These are phyloP conservation scores for Paratinospora sagittata DNA, from an alignment of 164 flowering plant genomes.

Conservation along the genomic window DNA sequence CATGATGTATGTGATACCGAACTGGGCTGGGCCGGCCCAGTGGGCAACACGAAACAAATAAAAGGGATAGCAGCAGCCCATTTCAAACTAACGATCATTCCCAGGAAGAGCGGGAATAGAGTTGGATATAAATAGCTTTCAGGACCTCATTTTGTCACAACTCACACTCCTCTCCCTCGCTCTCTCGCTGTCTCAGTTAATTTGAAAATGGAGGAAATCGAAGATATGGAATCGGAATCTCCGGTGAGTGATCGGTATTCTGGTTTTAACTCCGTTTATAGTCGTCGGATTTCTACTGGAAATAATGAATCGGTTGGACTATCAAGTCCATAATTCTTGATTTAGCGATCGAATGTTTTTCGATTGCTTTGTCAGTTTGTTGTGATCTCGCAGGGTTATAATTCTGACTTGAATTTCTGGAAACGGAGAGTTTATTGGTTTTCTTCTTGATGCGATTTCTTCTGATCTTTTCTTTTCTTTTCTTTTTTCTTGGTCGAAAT, in stretches of 20 bases:
- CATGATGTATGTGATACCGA: no score
- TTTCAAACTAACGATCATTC: background rate
- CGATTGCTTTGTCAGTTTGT: background rate
- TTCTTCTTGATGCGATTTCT: background rate
- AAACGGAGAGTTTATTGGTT: background rate
- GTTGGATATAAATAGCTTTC: background rate
- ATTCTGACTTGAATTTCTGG: background rate
- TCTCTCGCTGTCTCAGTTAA: conserved; percentile 6
- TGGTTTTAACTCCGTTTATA: background rate
- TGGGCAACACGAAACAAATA: background rate
- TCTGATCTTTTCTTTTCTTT: background rate
- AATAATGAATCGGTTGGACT: background rate
- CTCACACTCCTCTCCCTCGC: background rate
- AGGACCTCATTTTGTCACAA: background rate
- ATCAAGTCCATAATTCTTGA: background rate
- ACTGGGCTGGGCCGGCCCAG: no score
- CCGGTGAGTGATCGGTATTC: conserved; percentile 31
- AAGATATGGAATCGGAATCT: conserved; percentile 51
- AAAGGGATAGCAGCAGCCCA: background rate
- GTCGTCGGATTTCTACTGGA: background rate
- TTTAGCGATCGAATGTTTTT: background rate
- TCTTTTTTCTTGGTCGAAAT: background rate
- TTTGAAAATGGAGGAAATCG: conserved; percentile 56
- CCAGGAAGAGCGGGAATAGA: background rate
- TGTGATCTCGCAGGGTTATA: background rate